Base-by-base conservation (phyloP, 352 stramenopile genomes). In the Blastocystis hominis region DNA sequence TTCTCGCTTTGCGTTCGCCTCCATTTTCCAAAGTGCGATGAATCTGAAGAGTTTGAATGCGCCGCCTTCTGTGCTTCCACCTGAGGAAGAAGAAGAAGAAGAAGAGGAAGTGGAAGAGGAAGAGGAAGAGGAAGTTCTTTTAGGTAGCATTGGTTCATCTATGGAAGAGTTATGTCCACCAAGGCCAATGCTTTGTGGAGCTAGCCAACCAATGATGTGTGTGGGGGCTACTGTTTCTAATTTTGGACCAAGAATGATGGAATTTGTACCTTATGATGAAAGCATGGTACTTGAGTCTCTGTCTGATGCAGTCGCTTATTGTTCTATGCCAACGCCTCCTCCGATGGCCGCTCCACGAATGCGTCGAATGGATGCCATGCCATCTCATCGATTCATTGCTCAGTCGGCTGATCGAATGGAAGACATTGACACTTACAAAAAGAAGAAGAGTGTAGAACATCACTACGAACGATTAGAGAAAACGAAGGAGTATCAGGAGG, bases 11-110 rank as follows among this genome's bases (percentile, higher is more conserved):
- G 88, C 90, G 30, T 80, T 80, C 30, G 55, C 55, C 38, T 30
- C 6, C 9, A 64, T 91, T 20, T 91, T 91, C 78, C 89, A 90
- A 20, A 90, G 89, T 2, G 78, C 90, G 30, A 47, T 91, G 46
- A 80, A 64, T 9, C 46, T 80, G 24, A 80, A 80, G 30, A 30
- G 42, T 2, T 63, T 80, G 46, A 54, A 80, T 40, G 55, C 17
- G 30, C 20, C 10, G 36, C 10, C 13, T 9, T 3, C 50, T 42
- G 2, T 2, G 47, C 15, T 46, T 38, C 47, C 86, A 87, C 44
- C 69, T 84, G 7, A 64, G 50, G 0, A 38, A 9, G 34, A 0
- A 36, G 62, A 72, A 47, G 70, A n/a, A 76, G 38, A n/a, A n/a
- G n/a, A n/a, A n/a, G n/a, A n/a, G n/a, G n/a, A n/a, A n/a, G n/a